Conservation (phyloP, 1,284 basidiomycete genomes). For the Boletellus deceptivus region DNA sequence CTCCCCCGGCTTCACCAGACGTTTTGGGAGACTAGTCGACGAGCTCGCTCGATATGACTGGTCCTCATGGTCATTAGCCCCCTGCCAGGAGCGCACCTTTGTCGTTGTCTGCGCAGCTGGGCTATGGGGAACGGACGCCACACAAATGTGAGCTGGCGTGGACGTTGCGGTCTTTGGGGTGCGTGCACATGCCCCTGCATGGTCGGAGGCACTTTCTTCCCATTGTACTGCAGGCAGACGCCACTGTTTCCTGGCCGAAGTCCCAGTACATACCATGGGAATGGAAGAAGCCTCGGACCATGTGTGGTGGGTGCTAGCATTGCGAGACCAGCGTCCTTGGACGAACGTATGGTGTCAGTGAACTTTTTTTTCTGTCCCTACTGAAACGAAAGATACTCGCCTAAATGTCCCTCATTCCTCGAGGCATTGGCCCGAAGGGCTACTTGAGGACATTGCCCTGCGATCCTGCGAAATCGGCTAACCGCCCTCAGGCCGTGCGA, state of each 20-base stretch:
- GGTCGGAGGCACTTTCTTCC: conserved; percentile 38
- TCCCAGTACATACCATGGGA: conserved; percentile 45
- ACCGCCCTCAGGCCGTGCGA: background rate
- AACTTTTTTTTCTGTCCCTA: background rate
- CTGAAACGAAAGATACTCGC: conserved; percentile 6
- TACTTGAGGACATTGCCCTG: background rate
- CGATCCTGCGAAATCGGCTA: conserved; percentile 4
- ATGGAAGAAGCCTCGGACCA: conserved; percentile 45
- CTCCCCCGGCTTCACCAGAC: conserved; percentile 3
- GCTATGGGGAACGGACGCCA: conserved; percentile 16
- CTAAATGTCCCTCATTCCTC: background rate
- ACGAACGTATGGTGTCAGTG: background rate
- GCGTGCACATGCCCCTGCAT: conserved; percentile 31
- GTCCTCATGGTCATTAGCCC: background rate
- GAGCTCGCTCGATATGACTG: background rate
- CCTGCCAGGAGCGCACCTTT: conserved; percentile 18
- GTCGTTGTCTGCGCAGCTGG: conserved; percentile 11
- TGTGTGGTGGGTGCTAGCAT: conserved; percentile 30
- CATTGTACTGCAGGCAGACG: conserved; percentile 36
- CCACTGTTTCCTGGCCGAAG: conserved; percentile 32
- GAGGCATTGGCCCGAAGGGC: conserved; percentile 9
- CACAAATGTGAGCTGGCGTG: background rate
- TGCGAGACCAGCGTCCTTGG: conserved; percentile 20
- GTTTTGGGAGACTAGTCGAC: background rate
- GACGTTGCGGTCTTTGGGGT: conserved; percentile 20